Evolutionary conservation across 2,329 filamentous ascomycete species (phyloP).

Genomic region (Colletotrichum lupini): DNA sequence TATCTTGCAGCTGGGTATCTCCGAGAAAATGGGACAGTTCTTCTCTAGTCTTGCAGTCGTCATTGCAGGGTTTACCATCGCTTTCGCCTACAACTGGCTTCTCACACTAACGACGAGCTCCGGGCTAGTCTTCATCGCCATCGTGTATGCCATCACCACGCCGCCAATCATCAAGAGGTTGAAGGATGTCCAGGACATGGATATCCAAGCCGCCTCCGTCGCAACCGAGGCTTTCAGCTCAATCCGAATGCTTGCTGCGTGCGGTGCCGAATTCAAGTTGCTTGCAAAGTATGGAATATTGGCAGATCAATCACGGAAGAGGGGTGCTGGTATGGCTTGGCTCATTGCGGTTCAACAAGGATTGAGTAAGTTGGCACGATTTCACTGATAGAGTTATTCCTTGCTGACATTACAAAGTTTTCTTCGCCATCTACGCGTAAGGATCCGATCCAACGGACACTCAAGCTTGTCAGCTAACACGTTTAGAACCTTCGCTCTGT

Average conservation of each 20-base stretch:
- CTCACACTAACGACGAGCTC: constrained; percentile 62
- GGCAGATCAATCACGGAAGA: constrained; percentile 48
- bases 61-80: constrained; percentile 58
- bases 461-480: not conserved
- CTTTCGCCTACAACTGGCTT: constrained; percentile 63
- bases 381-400: not conserved
- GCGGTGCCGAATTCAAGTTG: constrained; percentile 52
- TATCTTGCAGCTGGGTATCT: constrained; percentile 64
- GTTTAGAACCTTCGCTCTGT: constrained; percentile 37
- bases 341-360: constrained; percentile 41
- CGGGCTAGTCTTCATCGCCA: constrained; percentile 53
- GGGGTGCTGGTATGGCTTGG: constrained; percentile 41
- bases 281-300: constrained; percentile 47
- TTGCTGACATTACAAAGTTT: constrained; percentile 28
- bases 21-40: constrained; percentile 58
- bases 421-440: constrained; percentile 38
- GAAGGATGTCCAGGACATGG: constrained; percentile 48
- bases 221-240: constrained; percentile 54
- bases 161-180: constrained; percentile 47
- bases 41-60: constrained; percentile 54
- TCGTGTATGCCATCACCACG: constrained; percentile 44
- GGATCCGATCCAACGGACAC: not conserved
- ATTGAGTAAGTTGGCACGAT: constrained; percentile 35
- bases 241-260: constrained; percentile 55
- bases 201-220: constrained; percentile 49